Evolutionary conservation across 2,329 filamentous ascomycete genomes (phyloP).

Genomic region (Celoporthe dispersa): DNA sequence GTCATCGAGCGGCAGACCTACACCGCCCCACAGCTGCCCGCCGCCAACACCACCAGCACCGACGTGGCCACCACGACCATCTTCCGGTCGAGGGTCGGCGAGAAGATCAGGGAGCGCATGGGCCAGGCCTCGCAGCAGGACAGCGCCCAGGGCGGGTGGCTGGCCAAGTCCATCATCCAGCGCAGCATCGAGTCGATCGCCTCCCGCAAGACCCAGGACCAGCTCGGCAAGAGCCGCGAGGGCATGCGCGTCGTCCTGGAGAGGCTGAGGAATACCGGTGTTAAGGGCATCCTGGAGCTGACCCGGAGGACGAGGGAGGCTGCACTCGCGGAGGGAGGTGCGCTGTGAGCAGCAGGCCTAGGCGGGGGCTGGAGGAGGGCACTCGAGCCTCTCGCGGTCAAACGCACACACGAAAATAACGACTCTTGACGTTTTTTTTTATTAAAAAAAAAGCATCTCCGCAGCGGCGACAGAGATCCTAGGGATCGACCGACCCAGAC

Average conservation of each 20-base stretch:
- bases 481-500: background rate
- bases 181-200: conserved; percentile 80
- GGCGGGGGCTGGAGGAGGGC: background rate
- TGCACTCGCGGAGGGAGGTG: conserved; percentile 24
- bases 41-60: conserved; percentile 50
- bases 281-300: conserved; percentile 62
- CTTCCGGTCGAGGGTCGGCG: conserved; percentile 73
- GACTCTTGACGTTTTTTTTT: background rate
- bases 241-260: conserved; percentile 84
- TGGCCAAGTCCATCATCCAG: conserved; percentile 62
- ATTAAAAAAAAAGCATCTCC: no score
- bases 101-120: conserved; percentile 63
- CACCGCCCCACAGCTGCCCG: conserved; percentile 43
- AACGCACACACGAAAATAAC: background rate
- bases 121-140: conserved; percentile 45
- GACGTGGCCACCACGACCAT: conserved; percentile 76
- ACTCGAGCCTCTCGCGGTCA: background rate
- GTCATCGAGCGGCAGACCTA: conserved; percentile 79
- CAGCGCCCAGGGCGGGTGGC: conserved; percentile 42
- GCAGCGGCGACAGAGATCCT: background rate
- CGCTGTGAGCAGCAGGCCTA: conserved; percentile 10
- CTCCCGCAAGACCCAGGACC: conserved; percentile 75
- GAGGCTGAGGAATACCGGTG: conserved; percentile 62
- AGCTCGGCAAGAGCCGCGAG: conserved; percentile 79
- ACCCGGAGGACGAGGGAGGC: conserved; percentile 49